Percentiles rank a stretch among this genome's conserved stretches.
Conservation (phyloP, 148 eudicot species). For the Pharnaceum exiguum region DNA sequence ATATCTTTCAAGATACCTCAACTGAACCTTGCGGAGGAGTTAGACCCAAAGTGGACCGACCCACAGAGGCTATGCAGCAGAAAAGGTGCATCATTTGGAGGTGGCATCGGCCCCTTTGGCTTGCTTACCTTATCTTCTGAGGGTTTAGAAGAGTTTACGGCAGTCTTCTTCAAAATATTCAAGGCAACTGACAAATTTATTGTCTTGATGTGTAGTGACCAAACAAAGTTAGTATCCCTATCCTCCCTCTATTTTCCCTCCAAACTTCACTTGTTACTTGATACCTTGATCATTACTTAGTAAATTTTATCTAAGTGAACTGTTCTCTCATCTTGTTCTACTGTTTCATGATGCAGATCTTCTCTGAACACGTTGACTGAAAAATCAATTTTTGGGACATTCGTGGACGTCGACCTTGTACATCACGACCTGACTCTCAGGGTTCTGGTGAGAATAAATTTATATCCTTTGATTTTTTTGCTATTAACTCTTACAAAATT, state of each 20-base stretch:
- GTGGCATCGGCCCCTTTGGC: conserved; percentile 68
- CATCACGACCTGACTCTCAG: conserved; percentile 9
- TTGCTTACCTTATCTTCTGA: conserved; percentile 51
- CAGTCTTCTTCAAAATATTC: conserved; percentile 63
- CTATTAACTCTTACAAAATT: no score
- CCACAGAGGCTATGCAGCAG: conserved; percentile 53
- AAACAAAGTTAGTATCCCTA: conserved; percentile 45
- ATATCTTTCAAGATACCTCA: conserved; percentile 37
- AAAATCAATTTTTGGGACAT: conserved; percentile 17
- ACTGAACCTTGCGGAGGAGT: conserved; percentile 27
- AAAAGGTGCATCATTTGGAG: conserved; percentile 37
- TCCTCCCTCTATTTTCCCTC: no score
- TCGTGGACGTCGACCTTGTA: conserved; percentile 13
- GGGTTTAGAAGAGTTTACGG: conserved; percentile 50
- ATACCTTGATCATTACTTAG: no score
- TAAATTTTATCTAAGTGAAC: background rate
- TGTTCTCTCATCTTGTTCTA: background rate
- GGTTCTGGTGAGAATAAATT: conserved; percentile 14
- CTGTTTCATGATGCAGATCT: conserved; percentile 12
- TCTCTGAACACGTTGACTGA: conserved; percentile 12
- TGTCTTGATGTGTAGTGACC: conserved; percentile 79
- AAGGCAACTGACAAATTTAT: conserved; percentile 26
- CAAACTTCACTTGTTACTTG: no score
- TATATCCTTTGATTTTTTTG: background rate
- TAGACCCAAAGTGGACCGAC: conserved; percentile 43